phyloP scores from a whole-genome alignment of 148 eudicot genomes.

The Rhododendron ferrugineum region DNA sequence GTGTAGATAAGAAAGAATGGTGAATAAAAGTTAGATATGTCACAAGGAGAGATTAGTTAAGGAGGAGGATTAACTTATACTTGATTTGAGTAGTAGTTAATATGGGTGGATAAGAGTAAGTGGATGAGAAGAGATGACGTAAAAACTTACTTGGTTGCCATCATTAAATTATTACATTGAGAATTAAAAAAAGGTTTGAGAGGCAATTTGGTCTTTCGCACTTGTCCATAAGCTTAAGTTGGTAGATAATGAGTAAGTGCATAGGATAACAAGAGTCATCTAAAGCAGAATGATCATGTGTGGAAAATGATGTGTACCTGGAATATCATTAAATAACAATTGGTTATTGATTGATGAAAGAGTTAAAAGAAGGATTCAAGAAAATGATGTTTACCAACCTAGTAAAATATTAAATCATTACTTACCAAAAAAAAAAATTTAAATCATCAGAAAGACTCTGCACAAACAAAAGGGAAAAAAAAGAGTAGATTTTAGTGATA shows the following conservation, averaged over 20 bases:
- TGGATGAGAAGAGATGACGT: too few species aligned
- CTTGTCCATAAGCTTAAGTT: not conserved
- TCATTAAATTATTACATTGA: too few species aligned
- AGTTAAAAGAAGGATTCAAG: not conserved
- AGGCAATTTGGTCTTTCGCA: not conserved
- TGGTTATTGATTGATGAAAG: not conserved
- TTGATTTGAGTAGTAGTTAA: too few species aligned
- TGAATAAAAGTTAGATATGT: too few species aligned
- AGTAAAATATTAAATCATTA: not conserved
- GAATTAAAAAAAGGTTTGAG: too few species aligned
- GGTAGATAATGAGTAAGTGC: not conserved
- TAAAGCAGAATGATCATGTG: not conserved
- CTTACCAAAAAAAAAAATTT: not conserved
- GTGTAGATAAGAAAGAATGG: too few species aligned
- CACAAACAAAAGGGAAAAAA: not conserved
- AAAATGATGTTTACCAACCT: conserved; percentile 21
- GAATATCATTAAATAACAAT: not conserved
- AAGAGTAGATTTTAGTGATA: not conserved
- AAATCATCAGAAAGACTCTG: not conserved
- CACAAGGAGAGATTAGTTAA: too few species aligned
- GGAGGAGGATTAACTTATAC: too few species aligned
- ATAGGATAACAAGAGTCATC: not conserved
- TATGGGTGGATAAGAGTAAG: too few species aligned
- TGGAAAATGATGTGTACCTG: not conserved
- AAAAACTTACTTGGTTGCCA: too few species aligned